Base-by-base conservation (phyloP, 2,329 filamentous ascomycete genomes). In the Plenodomus biglobosus region DNA sequence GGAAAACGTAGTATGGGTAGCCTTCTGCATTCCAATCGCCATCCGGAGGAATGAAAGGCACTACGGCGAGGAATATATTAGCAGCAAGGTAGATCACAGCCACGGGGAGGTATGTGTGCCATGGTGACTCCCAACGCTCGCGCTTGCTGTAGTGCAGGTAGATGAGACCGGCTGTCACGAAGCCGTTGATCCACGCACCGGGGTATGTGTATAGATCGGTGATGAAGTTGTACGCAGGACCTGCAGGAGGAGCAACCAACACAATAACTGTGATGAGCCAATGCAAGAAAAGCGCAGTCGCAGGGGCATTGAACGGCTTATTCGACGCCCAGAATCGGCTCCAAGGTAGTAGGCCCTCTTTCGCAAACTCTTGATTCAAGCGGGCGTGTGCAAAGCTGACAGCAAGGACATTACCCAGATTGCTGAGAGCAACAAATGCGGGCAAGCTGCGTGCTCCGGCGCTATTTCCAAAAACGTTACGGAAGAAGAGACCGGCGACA, bases 251-350 rank as follows among this genome's bases (percentile, higher is more conserved):
- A 0, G 84, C 85, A 3, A 87, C 67, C 24, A 89, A 78, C 11
- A 88, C 78, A 38, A 88, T 78, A 48, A 85, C 75, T 0, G 84
- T 85, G 2, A 87, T 77, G 15, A 85, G 61, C 79, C 83, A 88
- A 65, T 88, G 85, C 17, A 87, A 75, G 56, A 87, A 81, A 8
- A 85, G 70, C 66, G 66, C 64, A 8, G 66, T 53, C 1, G 65
- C 55, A 17, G 85, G 86, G 0, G 86, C 79, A 46, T 85, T 83
- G 52, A 84, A 86, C 0, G 86, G 86, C 69, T 80, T 82, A 61
- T 84, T 85, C 3, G 84, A 87, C 0, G 85, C 85, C 82, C 83
- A 88, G 64, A 89, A 81, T 2, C 77, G 76, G 51, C 82, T 83
- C 45, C 79, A 86, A 0, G 86, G 86, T 13, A 89, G 62, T 4